Evolutionary conservation across 139 green algal species (phyloP).

Genomic region (Nannochloris sp.): DNA sequence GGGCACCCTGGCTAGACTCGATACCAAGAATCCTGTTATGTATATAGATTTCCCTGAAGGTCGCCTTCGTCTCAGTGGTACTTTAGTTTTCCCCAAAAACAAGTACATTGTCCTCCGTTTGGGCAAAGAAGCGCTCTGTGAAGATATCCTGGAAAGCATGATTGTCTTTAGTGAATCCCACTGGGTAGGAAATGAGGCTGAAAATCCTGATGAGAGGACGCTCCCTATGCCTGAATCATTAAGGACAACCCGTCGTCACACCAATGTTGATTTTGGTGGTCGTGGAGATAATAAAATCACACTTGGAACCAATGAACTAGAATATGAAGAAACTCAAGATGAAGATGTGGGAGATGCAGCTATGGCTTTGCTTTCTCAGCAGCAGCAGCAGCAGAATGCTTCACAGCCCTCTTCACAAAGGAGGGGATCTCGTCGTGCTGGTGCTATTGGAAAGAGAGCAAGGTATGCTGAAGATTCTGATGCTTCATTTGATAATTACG

Average conservation of each 20-base stretch:
- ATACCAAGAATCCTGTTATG: conserved; percentile 74
- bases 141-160: conserved; percentile 84
- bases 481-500: not conserved
- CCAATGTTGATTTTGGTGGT: not conserved
- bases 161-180: conserved; percentile 70
- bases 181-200: conserved; percentile 68
- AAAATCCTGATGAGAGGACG: not conserved
- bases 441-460: not conserved
- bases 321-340: not conserved
- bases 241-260: not conserved
- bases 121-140: conserved; percentile 51
- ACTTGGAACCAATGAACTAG: too few relatives aligned
- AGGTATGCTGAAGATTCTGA: not conserved
- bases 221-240: not conserved
- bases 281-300: not conserved
- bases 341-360: not conserved
- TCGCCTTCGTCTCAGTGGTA: conserved; percentile 71
- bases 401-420: too few relatives aligned
- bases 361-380: not conserved
- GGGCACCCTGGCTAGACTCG: conserved; percentile 67
- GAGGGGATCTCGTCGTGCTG: not conserved
- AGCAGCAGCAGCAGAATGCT: not conserved
- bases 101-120: conserved; percentile 72
- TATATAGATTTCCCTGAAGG: conserved; percentile 80
- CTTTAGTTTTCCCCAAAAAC: conserved; percentile 59